Conservation (phyloP, 2,329 filamentous ascomycete genomes). For the Scytalidium lignicola region DNA sequence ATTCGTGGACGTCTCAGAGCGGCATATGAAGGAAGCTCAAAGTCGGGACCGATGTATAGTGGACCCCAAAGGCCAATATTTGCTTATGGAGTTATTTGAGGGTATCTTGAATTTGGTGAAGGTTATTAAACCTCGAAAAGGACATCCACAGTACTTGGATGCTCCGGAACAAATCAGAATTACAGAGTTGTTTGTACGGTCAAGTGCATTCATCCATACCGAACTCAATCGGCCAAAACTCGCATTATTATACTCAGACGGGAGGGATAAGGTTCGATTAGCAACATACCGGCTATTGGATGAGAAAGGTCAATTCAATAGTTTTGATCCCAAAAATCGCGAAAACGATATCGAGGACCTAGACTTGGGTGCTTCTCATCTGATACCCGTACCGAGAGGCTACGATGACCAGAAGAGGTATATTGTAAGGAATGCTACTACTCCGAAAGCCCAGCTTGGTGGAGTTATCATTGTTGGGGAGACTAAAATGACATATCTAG, state of each 20-base stretch:
- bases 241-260: constrained; percentile 62
- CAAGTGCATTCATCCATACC: constrained; percentile 60
- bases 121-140: constrained; percentile 48
- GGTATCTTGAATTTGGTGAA: constrained; percentile 62
- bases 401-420: constrained; percentile 56
- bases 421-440: constrained; percentile 45
- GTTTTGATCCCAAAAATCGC: constrained; percentile 53
- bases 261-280: constrained; percentile 50
- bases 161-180: constrained; percentile 58
- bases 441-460: constrained; percentile 54
- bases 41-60: constrained; percentile 79
- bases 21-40: constrained; percentile 68
- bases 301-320: constrained; percentile 46
- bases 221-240: constrained; percentile 51
- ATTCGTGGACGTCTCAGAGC: constrained; percentile 50
- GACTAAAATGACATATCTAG: constrained; percentile 79
- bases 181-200: constrained; percentile 61
- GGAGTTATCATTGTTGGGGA: constrained; percentile 73
- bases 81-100: constrained; percentile 65
- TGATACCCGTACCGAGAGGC: constrained; percentile 57
- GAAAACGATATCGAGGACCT: constrained; percentile 48
- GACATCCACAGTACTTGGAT: constrained; percentile 50
- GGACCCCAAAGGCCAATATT: constrained; percentile 68
- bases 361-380: constrained; percentile 51
- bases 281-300: constrained; percentile 58